Percentiles rank a stretch among this genome's conserved stretches.
Conservation (phyloP, 208 protist genomes). For the Trypanosoma boissoni region DNA sequence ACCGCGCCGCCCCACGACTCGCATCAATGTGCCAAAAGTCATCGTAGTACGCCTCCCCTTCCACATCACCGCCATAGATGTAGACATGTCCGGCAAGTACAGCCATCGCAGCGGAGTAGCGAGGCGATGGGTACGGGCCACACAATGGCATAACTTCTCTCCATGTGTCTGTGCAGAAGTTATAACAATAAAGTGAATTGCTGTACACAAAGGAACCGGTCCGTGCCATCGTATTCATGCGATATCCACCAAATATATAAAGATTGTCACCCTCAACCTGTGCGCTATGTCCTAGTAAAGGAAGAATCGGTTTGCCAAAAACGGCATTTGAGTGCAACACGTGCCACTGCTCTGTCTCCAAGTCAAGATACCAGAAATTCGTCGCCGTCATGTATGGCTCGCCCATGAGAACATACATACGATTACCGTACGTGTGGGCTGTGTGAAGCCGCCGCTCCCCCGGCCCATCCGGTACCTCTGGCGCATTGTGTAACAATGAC, state of each 20-base stretch:
- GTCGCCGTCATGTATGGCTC: constrained; percentile 21
- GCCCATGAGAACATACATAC: constrained; percentile 86
- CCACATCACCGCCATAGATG: constrained; percentile 78
- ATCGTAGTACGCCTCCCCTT: constrained; percentile 62
- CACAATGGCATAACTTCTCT: constrained; percentile 11
- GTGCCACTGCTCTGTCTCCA: constrained; percentile 48
- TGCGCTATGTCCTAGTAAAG: constrained; percentile 56
- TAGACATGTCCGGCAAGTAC: constrained; percentile 44
- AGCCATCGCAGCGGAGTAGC: constrained; percentile 58
- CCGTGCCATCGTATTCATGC: neutral
- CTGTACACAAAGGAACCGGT: constrained; percentile 31
- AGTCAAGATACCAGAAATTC: constrained; percentile 66
- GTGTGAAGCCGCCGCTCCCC: constrained; percentile 69
- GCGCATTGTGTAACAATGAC: constrained; percentile 44
- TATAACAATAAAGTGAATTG: constrained; percentile 51
- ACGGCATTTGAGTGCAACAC: constrained; percentile 26
- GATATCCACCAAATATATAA: constrained; percentile 70
- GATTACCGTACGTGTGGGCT: constrained; percentile 50
- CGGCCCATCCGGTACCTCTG: constrained; percentile 53
- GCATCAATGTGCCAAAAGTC: constrained; percentile 71
- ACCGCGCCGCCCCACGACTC: neutral
- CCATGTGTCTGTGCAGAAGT: constrained; percentile 43
- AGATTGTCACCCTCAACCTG: constrained; percentile 45
- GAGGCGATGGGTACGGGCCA: constrained; percentile 26
- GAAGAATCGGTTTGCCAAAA: constrained; percentile 26